Base-by-base conservation (phyloP, 2,329 filamentous ascomycete species). In the Cercospora citrullina region DNA sequence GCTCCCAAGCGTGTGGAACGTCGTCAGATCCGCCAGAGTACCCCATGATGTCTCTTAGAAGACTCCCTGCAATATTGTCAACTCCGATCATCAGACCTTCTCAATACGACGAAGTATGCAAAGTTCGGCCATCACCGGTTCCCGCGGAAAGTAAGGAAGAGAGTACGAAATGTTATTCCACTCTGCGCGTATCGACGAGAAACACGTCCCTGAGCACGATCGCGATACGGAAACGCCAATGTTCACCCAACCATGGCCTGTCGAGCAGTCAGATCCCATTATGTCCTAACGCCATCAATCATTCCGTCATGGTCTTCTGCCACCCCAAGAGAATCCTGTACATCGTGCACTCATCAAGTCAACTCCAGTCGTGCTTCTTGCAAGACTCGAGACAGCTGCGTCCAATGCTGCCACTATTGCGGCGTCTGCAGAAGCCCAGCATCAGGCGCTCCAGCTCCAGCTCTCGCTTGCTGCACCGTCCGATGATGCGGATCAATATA, bases 401-500 rank as follows among this genome's bases (percentile, higher is more conserved):
- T 21, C 16, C 28, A n/a, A 28, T 58, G 31, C 23, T 42, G 48
- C 61, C 42, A 42, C 26, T 36, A 18, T 16, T 58, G 62, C 28
- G 31, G 62, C 33, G 62, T 63, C 9, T 26, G 42, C n/a, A 26
- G 16, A 53, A 58, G 57, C 3, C 21, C 51, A 33, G 31, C 51
- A 7, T 65, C n/a, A 10, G 61, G 62, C 33, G 21, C 21, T 58
- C 39, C 45, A 21, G 59, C 18, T 42, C 53, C 53, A 9, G 14
- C 30, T 36, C 55, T 59, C 55, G 28, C 55, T 5, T 63, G 59
- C 48, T 60, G 63, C 42, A 62, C 65, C 33, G 65, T 64, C 36
- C 67, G 69, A 60, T 69, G 64, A 57, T 66, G 61, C 21, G 70
- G 71, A 26, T 70, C 69, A 63, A 81, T 78, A 68, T 84, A 85